Evolutionary conservation across 1,139 yeast species (phyloP).

Genomic region (Geotrichum citri-aurantii): DNA sequence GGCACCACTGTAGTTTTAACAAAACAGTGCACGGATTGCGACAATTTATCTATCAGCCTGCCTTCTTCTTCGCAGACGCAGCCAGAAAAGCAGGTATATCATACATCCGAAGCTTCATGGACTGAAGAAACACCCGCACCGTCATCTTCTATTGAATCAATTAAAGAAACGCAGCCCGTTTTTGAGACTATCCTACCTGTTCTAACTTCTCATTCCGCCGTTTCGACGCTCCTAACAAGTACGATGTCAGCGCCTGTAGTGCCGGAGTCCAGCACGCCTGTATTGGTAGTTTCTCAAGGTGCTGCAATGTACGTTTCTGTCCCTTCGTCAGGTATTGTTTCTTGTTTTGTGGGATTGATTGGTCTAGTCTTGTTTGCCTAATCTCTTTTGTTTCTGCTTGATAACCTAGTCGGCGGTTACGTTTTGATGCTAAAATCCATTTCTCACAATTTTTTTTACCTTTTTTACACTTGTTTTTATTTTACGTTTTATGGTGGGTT

Average conservation of each 20-base stretch:
- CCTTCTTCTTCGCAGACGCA: neutral
- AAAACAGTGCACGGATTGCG: conserved; percentile 6
- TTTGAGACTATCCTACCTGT: neutral
- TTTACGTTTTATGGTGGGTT: too few species aligned
- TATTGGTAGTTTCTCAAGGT: neutral
- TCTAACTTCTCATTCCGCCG: neutral
- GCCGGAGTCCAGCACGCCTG: neutral
- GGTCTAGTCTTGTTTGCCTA: neutral
- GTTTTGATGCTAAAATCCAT: neutral
- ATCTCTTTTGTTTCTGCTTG: neutral
- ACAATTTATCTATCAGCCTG: conserved; percentile 6
- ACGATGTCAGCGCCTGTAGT: neutral
- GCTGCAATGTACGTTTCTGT: neutral
- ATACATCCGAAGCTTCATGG: neutral
- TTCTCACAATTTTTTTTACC: neutral
- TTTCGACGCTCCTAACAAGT: neutral
- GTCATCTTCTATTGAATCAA: neutral
- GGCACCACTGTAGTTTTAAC: conserved; percentile 11
- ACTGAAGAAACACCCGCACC: neutral
- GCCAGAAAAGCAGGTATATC: neutral
- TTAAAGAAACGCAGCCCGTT: neutral
- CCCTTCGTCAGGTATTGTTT: neutral
- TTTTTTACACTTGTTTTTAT: too few species aligned
- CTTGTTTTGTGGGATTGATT: neutral
- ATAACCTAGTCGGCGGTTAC: neutral